These are phyloP conservation scores for Eucalyptus tenuipes DNA, from an alignment of 345 rosid genomes.

Conservation along the genomic window DNA sequence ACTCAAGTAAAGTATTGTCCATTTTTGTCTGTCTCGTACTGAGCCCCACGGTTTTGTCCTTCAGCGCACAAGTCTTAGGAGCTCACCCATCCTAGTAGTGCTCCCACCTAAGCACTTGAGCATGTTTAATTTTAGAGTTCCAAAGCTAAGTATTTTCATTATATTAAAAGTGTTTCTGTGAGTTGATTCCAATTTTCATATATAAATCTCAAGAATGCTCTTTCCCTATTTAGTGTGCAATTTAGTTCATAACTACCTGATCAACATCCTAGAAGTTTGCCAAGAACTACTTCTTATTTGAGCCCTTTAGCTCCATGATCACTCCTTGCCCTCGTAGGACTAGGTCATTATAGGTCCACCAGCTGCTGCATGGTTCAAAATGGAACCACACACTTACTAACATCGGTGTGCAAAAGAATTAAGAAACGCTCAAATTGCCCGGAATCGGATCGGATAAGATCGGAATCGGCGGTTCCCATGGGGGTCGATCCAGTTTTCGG, in stretches of 20 bases:
- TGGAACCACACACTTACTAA: no score
- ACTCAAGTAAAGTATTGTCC: neutral
- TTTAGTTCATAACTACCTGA: rapidly evolving
- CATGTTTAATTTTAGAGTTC: neutral
- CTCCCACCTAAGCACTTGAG: neutral
- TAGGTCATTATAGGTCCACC: no score
- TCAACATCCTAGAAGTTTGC: neutral
- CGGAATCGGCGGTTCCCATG: rapidly evolving
- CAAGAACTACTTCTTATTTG: neutral
- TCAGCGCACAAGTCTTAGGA: neutral
- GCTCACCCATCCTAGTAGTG: neutral
- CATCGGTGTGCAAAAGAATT: no score
- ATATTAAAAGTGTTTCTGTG: neutral
- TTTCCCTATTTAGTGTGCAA: neutral
- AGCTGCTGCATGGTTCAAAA: no score
- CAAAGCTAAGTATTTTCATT: neutral
- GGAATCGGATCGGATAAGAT: rapidly evolving
- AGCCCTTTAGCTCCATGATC: neutral
- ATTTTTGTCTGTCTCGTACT: neutral
- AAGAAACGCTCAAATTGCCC: rapidly evolving
- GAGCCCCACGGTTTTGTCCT: neutral
- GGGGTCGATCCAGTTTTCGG: no score
- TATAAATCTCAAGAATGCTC: neutral
- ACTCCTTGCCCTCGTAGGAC: neutral
- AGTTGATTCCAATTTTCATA: neutral